Conservation (phyloP, 1,139 yeast genomes). For the Yamadazyma epiphylla region DNA sequence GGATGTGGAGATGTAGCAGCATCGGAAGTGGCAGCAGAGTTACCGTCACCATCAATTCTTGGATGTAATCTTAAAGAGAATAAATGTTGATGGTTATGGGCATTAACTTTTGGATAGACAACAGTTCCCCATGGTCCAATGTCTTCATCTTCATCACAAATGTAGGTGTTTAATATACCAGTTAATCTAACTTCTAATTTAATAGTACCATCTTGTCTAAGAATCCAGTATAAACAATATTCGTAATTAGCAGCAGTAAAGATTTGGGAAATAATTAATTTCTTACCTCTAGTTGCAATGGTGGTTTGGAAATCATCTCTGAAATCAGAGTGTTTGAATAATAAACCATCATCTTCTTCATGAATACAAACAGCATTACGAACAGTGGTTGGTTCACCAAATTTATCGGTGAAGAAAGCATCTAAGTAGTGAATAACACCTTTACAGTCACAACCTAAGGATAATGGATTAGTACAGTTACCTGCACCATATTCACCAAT, state of each 20-base stretch:
- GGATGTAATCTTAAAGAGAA: constrained; percentile 79
- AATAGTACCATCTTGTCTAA: constrained; percentile 81
- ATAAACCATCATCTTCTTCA: constrained; percentile 78
- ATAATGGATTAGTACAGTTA: constrained; percentile 72
- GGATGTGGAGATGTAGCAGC: constrained; percentile 58
- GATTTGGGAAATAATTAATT: constrained; percentile 70
- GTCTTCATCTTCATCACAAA: constrained; percentile 59
- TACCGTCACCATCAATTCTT: constrained; percentile 74
- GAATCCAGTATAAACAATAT: constrained; percentile 78
- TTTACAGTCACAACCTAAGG: constrained; percentile 80
- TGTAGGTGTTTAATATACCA: constrained; percentile 73
- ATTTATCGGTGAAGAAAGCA: constrained; percentile 64
- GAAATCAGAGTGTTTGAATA: constrained; percentile 79
- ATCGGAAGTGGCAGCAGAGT: constrained; percentile 69
- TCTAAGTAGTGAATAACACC: constrained; percentile 81
- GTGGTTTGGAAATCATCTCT: constrained; percentile 77
- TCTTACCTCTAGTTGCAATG: constrained; percentile 71
- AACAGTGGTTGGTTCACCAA: constrained; percentile 66
- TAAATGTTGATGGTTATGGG: constrained; percentile 83
- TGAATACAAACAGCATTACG: constrained; percentile 80
- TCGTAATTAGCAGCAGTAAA: constrained; percentile 86
- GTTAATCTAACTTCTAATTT: constrained; percentile 75
- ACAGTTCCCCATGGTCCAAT: constrained; percentile 75
- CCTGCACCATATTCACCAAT: constrained; percentile 89
- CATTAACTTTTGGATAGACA: constrained; percentile 77